These are phyloP conservation scores for Leucaena leucocephala DNA, from an alignment of 306 rosid species.

Conservation along the genomic window DNA sequence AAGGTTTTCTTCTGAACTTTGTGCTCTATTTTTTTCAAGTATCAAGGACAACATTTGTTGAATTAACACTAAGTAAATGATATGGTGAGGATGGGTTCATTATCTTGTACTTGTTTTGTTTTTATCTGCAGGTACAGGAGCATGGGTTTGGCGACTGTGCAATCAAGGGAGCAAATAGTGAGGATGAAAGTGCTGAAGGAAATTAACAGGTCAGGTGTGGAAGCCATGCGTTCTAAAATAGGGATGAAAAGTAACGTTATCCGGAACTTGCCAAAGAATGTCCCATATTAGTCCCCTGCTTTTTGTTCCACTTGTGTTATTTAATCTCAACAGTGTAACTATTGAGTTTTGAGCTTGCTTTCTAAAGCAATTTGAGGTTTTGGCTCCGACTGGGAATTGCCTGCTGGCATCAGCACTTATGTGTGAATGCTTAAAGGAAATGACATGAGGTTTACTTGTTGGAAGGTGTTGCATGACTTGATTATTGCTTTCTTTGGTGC, in stretches of 20 bases:
- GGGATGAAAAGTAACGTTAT: conserved; percentile 92
- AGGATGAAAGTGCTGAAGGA: conserved; percentile 91
- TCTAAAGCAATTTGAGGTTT: conserved; percentile 24
- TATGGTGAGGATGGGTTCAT: not conserved
- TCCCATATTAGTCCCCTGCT: conserved; percentile 51
- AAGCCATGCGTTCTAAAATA: conserved; percentile 78
- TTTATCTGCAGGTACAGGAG: conserved; percentile 71
- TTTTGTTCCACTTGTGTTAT: not conserved
- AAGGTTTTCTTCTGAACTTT: conserved; percentile 54
- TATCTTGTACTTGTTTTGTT: not conserved
- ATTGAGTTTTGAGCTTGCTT: conserved; percentile 16
- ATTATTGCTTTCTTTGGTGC: not conserved
- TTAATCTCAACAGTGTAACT: conserved; percentile 20
- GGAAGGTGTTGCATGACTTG: not conserved
- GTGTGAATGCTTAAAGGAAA: conserved; percentile 13
- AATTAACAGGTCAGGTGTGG: conserved; percentile 81
- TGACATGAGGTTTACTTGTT: not conserved
- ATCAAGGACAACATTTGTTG: not conserved
- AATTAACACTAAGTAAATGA: conserved; percentile 9
- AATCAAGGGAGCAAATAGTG: conserved; percentile 71
- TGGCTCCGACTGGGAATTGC: not conserved
- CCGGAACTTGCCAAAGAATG: conserved; percentile 88
- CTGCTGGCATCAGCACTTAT: not conserved
- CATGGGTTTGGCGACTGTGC: conserved; percentile 94
- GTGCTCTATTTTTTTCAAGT: conserved; percentile 14